Conservation (phyloP, 164 flowering plant species). For the Dillenia suffruticosa region DNA sequence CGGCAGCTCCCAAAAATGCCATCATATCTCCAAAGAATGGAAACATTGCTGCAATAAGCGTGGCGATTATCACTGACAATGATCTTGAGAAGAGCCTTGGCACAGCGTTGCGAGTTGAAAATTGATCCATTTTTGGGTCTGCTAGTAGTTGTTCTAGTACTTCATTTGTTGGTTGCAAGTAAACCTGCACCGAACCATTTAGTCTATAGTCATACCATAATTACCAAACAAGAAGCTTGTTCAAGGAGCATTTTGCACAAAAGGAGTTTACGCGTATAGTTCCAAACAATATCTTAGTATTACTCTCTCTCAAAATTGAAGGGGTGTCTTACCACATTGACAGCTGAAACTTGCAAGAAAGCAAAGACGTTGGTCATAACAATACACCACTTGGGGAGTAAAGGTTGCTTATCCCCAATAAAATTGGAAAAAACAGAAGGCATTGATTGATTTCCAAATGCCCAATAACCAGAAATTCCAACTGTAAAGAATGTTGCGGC, state of each 20-base stretch:
- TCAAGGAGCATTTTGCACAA: neutral
- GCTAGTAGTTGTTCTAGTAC: slow-evolving; percentile 31
- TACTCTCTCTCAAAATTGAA: neutral
- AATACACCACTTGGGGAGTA: slow-evolving; percentile 45
- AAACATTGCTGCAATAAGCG: slow-evolving; percentile 37
- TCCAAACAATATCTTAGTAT: neutral
- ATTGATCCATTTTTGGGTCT: slow-evolving; percentile 34
- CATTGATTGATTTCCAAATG: too few relatives aligned
- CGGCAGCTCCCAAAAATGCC: slow-evolving; percentile 49
- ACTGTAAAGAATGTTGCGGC: too few relatives aligned
- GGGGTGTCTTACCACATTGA: slow-evolving; percentile 32
- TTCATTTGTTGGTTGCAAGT: slow-evolving; percentile 58
- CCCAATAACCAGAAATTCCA: too few relatives aligned
- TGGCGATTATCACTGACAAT: slow-evolving; percentile 30
- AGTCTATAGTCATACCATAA: too few relatives aligned
- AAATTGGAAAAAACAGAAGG: too few relatives aligned
- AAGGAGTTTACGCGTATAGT: neutral
- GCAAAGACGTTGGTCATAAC: slow-evolving; percentile 36
- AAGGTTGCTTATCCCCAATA: neutral
- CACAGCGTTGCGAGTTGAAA: slow-evolving; percentile 32
- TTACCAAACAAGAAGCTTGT: neutral
- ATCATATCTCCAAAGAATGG: slow-evolving; percentile 58
- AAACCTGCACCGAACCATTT: slow-evolving; percentile 19
- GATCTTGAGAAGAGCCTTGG: slow-evolving; percentile 38
- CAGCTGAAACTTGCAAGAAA: slow-evolving; percentile 36